Evolutionary conservation across 805 yeast species (phyloP).

Genomic region (Torulaspora microellipsoides): DNA sequence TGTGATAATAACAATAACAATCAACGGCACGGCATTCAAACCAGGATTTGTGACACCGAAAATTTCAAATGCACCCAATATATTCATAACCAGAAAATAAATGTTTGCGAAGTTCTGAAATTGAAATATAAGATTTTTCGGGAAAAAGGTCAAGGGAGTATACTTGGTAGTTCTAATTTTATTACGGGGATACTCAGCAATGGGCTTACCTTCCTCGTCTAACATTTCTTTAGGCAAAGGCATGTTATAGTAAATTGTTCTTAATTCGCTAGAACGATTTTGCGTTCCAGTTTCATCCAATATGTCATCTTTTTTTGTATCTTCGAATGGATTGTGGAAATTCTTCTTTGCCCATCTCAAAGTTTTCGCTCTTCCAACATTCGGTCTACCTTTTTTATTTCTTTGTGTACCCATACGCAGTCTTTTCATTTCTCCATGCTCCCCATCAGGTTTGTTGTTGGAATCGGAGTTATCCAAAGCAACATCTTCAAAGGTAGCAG

Average conservation of each 20-base stretch:
- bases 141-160: slow-evolving; percentile 83
- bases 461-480: slow-evolving; percentile 18
- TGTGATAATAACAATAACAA: slow-evolving; percentile 70
- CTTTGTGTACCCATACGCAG: slow-evolving; percentile 91
- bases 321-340: slow-evolving; percentile 34
- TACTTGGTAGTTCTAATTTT: slow-evolving; percentile 94
- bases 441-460: slow-evolving; percentile 9
- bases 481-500: slow-evolving; percentile 27
- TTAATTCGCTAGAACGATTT: slow-evolving; percentile 39
- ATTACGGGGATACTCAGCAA: slow-evolving; percentile 68
- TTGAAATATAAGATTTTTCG: slow-evolving; percentile 76
- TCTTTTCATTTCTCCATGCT: slow-evolving; percentile 50
- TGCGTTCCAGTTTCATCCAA: slow-evolving; percentile 35
- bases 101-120: slow-evolving; percentile 87
- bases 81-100: slow-evolving; percentile 73
- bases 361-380: slow-evolving; percentile 55
- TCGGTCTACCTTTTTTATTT: slow-evolving; percentile 64
- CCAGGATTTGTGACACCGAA: slow-evolving; percentile 82
- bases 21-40: slow-evolving; percentile 68
- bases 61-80: slow-evolving; percentile 70
- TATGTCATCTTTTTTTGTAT: slow-evolving; percentile 23
- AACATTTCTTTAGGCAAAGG: slow-evolving; percentile 53
- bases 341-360: slow-evolving; percentile 45
- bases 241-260: slow-evolving; percentile 57
- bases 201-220: slow-evolving; percentile 59